These are phyloP conservation scores for Tolypocladium pustulatum DNA, from an alignment of 2,329 filamentous ascomycete species.

Conservation along the genomic window DNA sequence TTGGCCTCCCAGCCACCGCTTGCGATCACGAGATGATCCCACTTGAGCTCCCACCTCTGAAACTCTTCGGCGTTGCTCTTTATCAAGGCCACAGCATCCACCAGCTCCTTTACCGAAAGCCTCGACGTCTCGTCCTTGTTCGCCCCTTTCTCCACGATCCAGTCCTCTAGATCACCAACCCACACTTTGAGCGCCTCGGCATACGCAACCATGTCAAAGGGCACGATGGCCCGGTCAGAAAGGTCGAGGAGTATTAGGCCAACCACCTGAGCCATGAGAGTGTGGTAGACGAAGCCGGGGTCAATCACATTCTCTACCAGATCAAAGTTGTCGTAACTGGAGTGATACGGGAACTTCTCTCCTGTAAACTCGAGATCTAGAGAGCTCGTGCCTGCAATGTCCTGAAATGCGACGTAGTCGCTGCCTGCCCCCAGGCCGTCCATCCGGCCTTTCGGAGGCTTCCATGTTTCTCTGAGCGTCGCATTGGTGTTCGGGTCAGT, in stretches of 20 bases:
- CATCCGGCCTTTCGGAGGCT: slow-evolving; percentile 49
- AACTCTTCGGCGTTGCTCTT: slow-evolving; percentile 44
- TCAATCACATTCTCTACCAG: slow-evolving; percentile 77
- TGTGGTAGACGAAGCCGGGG: slow-evolving; percentile 74
- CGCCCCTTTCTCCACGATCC: slow-evolving; percentile 45
- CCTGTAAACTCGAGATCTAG: slow-evolving; percentile 75
- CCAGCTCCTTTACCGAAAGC: slow-evolving; percentile 22
- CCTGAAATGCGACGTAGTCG: slow-evolving; percentile 85
- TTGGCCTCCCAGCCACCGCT: slow-evolving; percentile 68
- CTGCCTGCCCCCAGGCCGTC: slow-evolving; percentile 62
- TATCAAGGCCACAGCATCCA: slow-evolving; percentile 51
- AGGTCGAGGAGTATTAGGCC: slow-evolving; percentile 78
- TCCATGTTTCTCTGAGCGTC: slow-evolving; percentile 68
- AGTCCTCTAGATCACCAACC: slow-evolving; percentile 55
- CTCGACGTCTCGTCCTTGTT: slow-evolving; percentile 14
- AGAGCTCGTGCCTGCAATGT: slow-evolving; percentile 80
- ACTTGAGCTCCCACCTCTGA: slow-evolving; percentile 64
- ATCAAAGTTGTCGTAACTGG: slow-evolving; percentile 81
- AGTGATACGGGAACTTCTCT: slow-evolving; percentile 59
- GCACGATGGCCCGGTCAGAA: slow-evolving; percentile 68
- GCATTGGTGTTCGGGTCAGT: slow-evolving; percentile 60
- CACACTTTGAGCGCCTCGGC: slow-evolving; percentile 54
- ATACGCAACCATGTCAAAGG: slow-evolving; percentile 71
- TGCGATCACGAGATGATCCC: slow-evolving; percentile 62
- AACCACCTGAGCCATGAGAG: slow-evolving; percentile 66